These are phyloP conservation scores for Acanthamoeba lenticulata DNA, from an alignment of 208 protist genomes.

Conservation along the genomic window DNA sequence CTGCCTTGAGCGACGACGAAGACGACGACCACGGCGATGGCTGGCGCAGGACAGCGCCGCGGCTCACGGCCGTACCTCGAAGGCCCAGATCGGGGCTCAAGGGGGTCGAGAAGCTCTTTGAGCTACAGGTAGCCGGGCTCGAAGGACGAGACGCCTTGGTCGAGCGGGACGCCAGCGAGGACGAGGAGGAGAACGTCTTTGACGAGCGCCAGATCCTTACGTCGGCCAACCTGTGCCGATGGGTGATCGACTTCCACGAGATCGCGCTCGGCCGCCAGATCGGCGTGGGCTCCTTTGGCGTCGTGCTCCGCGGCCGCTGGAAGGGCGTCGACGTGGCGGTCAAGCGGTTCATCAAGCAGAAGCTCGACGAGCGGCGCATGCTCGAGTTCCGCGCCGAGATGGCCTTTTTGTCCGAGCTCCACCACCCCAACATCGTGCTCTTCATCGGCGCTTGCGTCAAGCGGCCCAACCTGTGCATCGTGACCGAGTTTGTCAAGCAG, in stretches of 20 bases:
- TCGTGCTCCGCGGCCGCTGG: not conserved
- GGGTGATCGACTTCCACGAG: constrained; percentile 21
- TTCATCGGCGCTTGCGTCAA: not conserved
- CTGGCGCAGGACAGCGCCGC: no score
- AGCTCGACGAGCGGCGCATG: constrained; percentile 35
- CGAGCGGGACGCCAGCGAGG: not conserved
- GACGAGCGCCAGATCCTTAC: constrained; percentile 19
- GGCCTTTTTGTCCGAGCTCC: constrained; percentile 41
- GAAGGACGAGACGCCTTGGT: not conserved
- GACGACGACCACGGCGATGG: no score
- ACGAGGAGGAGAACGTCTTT: no score
- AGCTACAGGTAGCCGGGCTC: not conserved
- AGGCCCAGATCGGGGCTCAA: not conserved
- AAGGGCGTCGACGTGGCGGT: constrained; percentile 49
- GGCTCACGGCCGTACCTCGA: not conserved
- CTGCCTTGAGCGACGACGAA: no score
- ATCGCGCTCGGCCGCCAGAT: not conserved
- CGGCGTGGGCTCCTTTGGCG: not conserved
- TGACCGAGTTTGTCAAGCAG: constrained; percentile 37
- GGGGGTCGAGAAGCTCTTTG: not conserved
- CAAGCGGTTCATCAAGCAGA: constrained; percentile 56
- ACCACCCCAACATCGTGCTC: constrained; percentile 47
- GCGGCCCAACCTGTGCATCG: constrained; percentile 40
- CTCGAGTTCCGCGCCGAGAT: constrained; percentile 23
- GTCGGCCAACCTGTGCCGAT: constrained; percentile 41